These are phyloP conservation scores for Nemania sp. DNA, from an alignment of 2,329 filamentous ascomycete species.

Conservation along the genomic window DNA sequence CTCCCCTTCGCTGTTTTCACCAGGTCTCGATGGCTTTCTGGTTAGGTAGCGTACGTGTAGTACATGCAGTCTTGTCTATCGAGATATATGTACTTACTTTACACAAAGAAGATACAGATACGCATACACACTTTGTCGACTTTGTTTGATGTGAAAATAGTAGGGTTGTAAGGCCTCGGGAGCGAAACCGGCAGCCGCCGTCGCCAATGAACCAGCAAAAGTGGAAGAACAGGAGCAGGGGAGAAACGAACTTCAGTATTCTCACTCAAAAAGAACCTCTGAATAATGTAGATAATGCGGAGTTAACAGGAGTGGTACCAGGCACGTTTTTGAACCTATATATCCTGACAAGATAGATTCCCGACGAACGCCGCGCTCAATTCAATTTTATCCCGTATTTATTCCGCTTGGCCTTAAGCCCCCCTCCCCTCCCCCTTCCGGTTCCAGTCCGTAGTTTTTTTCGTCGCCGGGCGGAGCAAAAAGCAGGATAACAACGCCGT, in stretches of 20 bases:
- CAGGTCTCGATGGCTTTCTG: constrained; percentile 9
- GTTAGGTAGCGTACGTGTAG: too few species aligned
- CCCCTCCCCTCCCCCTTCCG: neutral
- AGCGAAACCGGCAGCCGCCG: too few species aligned
- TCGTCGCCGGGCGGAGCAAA: neutral
- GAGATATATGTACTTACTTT: too few species aligned
- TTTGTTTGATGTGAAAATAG: too few species aligned
- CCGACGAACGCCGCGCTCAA: constrained; percentile 20
- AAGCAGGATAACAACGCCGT: constrained; percentile 1
- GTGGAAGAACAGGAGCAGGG: too few species aligned
- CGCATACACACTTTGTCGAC: too few species aligned
- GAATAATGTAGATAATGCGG: neutral
- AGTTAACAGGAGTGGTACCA: neutral
- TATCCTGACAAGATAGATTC: constrained; percentile 14
- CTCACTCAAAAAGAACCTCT: too few species aligned
- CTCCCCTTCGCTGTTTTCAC: neutral
- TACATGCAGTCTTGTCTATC: too few species aligned
- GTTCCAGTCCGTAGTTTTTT: neutral
- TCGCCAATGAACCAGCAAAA: too few species aligned
- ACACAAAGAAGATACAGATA: too few species aligned
- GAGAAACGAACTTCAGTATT: too few species aligned
- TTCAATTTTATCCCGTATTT: neutral
- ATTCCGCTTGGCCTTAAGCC: neutral
- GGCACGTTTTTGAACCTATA: neutral
- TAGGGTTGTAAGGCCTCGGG: too few species aligned